These are phyloP conservation scores for Boehmeria nivea DNA, from an alignment of 306 rosid species.

Conservation along the genomic window DNA sequence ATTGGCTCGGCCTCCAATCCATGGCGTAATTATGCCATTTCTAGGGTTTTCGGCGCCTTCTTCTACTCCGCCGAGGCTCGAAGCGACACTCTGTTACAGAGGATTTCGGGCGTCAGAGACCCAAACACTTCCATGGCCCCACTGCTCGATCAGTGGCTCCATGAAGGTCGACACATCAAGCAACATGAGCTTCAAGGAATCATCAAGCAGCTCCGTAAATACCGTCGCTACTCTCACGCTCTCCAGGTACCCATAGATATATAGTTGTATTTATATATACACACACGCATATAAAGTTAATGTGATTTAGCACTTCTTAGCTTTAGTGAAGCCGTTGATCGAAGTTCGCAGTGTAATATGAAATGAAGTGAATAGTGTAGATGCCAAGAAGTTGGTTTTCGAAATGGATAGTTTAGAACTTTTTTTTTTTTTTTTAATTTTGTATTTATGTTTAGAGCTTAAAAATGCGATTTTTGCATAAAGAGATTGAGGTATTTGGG, in stretches of 20 bases:
- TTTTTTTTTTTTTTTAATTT: too few relatives aligned
- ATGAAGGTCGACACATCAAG: slow-evolving; percentile 37
- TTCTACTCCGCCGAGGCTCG: not conserved
- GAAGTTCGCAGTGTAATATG: too few relatives aligned
- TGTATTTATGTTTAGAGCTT: too few relatives aligned
- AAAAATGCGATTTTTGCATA: too few relatives aligned
- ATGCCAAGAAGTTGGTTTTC: too few relatives aligned
- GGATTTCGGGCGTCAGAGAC: slow-evolving; percentile 11
- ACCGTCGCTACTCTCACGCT: slow-evolving; percentile 57
- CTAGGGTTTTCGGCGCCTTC: not conserved
- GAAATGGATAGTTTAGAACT: too few relatives aligned
- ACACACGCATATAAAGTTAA: not conserved
- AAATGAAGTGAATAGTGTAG: too few relatives aligned
- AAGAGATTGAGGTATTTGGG: too few relatives aligned
- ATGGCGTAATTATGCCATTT: not conserved
- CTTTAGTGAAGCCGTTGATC: too few relatives aligned
- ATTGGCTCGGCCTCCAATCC: not conserved
- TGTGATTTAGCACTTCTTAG: too few relatives aligned
- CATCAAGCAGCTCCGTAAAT: slow-evolving; percentile 34
- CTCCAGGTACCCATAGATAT: slow-evolving; percentile 40
- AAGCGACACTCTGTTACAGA: not conserved
- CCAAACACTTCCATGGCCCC: slow-evolving; percentile 36
- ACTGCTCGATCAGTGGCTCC: slow-evolving; percentile 52
- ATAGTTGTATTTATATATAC: not conserved
- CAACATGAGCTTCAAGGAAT: slow-evolving; percentile 24